Evolutionary conservation across 139 green algal species (phyloP).

Genomic region (Chlamydomonas asymmetrica): DNA sequence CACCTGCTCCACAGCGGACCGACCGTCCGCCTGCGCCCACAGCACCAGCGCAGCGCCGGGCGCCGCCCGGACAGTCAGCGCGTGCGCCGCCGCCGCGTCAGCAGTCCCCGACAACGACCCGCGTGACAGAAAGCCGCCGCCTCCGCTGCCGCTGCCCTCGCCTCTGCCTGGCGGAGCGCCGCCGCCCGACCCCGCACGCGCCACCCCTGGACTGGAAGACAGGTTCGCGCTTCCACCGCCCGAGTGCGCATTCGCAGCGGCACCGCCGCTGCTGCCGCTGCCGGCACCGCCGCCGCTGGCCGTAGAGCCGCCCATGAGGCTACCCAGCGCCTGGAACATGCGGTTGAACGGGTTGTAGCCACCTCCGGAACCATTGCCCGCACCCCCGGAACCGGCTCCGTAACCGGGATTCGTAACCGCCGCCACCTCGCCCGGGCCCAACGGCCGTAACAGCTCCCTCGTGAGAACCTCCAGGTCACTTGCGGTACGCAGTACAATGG

Average conservation of each 20-base stretch:
- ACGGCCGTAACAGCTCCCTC: constrained; percentile 20
- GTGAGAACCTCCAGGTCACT: constrained; percentile 72
- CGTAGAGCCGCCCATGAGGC: neutral
- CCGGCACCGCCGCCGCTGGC: neutral
- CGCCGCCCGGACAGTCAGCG: constrained; percentile 18
- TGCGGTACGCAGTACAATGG: constrained; percentile 70
- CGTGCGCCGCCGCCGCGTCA: neutral
- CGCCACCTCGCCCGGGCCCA: constrained; percentile 9
- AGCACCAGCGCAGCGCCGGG: constrained; percentile 57
- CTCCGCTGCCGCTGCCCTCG: neutral
- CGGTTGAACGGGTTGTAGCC: constrained; percentile 41
- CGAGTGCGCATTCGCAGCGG: neutral
- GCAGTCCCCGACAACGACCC: too few species aligned
- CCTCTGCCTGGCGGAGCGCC: neutral
- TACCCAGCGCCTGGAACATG: constrained; percentile 41
- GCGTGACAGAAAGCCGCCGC: too few species aligned
- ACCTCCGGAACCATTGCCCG: too few species aligned
- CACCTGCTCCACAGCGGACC: constrained; percentile 46
- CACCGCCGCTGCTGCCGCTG: neutral
- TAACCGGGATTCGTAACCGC: too few species aligned
- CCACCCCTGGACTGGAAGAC: too few species aligned
- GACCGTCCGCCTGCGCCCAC: constrained; percentile 54
- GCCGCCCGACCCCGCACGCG: neutral
- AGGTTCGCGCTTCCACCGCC: neutral
- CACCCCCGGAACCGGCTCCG: too few species aligned